Evolutionary conservation across 2,329 filamentous ascomycete species (phyloP).

Genomic region (Chaetomiaceae sp.): DNA sequence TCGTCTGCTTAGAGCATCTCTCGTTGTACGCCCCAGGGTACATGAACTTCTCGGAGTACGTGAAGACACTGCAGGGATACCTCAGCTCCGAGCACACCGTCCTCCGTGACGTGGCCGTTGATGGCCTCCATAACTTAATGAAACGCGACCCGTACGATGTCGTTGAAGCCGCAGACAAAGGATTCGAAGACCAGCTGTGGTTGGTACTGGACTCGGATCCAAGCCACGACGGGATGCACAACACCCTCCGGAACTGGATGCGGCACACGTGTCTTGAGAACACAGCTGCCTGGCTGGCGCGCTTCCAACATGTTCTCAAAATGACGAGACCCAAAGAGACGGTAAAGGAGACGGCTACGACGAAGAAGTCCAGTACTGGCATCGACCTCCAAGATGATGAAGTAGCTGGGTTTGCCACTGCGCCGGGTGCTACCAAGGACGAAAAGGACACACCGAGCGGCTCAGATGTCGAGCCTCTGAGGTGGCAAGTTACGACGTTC

Average conservation of each 20-base stretch:
- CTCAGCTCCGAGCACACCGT: constrained; percentile 64
- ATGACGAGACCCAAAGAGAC: constrained; percentile 71
- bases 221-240: constrained; percentile 73
- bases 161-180: constrained; percentile 66
- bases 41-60: constrained; percentile 79
- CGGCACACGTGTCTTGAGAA: constrained; percentile 80
- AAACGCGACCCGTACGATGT: constrained; percentile 84
- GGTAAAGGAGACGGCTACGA: constrained; percentile 44
- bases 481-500: constrained; percentile 95
- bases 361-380: constrained; percentile 47
- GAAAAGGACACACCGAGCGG: constrained; percentile 47
- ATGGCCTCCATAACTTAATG: constrained; percentile 92
- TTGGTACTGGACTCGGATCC: constrained; percentile 75
- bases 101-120: constrained; percentile 74
- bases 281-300: constrained; percentile 79
- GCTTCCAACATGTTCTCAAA: constrained; percentile 82
- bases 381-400: constrained; percentile 94
- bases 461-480: constrained; percentile 77
- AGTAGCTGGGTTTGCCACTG: constrained; percentile 91
- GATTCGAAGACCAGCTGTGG: constrained; percentile 90
- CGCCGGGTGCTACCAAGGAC: constrained; percentile 57
- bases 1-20: constrained; percentile 83
- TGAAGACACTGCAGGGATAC: constrained; percentile 74
- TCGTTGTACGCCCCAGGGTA: constrained; percentile 87
- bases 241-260: constrained; percentile 89